phyloP scores from a whole-genome alignment of 495 filamentous ascomycete species.

The Tuber indicum region DNA sequence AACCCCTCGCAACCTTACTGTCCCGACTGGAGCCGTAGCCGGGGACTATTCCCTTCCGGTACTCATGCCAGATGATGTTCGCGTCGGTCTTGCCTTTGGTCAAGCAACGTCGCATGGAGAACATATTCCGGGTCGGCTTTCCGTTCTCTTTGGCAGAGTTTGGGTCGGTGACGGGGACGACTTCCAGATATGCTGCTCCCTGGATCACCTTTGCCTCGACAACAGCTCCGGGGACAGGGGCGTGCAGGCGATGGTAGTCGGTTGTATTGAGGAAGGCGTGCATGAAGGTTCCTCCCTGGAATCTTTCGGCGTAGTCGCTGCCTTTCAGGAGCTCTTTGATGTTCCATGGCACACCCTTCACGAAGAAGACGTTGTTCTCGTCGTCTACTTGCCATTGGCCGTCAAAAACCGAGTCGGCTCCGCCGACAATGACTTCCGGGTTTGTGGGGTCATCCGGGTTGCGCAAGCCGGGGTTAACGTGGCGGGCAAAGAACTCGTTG shows the following conservation, averaged over 20 bases:
- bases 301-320: conserved; percentile 21
- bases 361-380: conserved; percentile 26
- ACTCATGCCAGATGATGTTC: conserved; percentile 22
- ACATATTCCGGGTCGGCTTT: conserved; percentile 11
- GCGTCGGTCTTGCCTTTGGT: conserved; percentile 16
- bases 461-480: conserved; percentile 32
- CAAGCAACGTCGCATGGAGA: conserved; percentile 22
- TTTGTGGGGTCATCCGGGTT: conserved; percentile 26
- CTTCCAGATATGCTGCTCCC: conserved; percentile 39
- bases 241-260: conserved; percentile 43
- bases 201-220: conserved; percentile 41
- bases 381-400: conserved; percentile 26
- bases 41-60: conserved; percentile 9
- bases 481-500: conserved; percentile 42
- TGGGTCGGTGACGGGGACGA: conserved; percentile 16
- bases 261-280: conserved; percentile 42
- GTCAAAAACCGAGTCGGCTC: conserved; percentile 38
- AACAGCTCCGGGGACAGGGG: conserved; percentile 37
- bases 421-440: conserved; percentile 30
- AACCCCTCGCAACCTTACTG: neutral
- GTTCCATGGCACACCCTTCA: conserved; percentile 41
- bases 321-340: conserved; percentile 36
- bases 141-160: neutral
- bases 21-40: neutral
- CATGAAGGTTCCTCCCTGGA: conserved; percentile 37